Evolutionary conservation across 1,284 basidiomycete genomes (phyloP), one percentile per base, ranked within the genome.

Genomic region (Melampsora americana): DNA sequence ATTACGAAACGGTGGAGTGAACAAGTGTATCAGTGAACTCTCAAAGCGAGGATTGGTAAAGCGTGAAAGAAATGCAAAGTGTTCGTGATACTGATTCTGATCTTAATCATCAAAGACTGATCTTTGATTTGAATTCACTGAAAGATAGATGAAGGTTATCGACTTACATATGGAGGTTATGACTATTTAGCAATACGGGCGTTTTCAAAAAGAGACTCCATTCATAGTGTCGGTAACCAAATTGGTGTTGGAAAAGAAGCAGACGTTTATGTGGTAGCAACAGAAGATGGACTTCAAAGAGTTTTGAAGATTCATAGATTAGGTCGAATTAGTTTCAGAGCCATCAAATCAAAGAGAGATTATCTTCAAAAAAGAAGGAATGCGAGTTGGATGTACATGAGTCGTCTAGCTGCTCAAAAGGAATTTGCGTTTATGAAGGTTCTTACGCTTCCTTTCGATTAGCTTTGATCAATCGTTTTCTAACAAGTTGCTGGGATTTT

Each of bases 341-440:
- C 93, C 0, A 95, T 99, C 85, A 99, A 99, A 84, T 88, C 90
- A 80, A 99, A 99, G 83, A 87, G 95, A 79, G 96, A 99, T 83
- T 99, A 99, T 83, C 86, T 99, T 79, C 93, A 94, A 39, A 96
- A 95, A 83, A 88, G 95, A 50, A 93, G 93, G 84, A 93, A 91
- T 46, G 95, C 95, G 0, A 95, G 92, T 39, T 99, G 95, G 95
- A 97, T 99, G 95, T 99, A 97, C 85, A 94, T 99, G 92, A 95
- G 93, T 70, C 88, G 95, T 35, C 84, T 99, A 64, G 91, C 94
- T 12, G 95, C 95, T 5, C 90, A 95, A 84, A 98, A 98, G 83
- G 95, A 99, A 83, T 99, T 90, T 86, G 92, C 93, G 0, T 99
- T 98, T 83, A 96, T 99, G 93, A 96, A 96, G 87, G 93, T 92